Base-by-base conservation (phyloP, 2,329 filamentous ascomycete genomes). In the Sporothrix humicola region DNA sequence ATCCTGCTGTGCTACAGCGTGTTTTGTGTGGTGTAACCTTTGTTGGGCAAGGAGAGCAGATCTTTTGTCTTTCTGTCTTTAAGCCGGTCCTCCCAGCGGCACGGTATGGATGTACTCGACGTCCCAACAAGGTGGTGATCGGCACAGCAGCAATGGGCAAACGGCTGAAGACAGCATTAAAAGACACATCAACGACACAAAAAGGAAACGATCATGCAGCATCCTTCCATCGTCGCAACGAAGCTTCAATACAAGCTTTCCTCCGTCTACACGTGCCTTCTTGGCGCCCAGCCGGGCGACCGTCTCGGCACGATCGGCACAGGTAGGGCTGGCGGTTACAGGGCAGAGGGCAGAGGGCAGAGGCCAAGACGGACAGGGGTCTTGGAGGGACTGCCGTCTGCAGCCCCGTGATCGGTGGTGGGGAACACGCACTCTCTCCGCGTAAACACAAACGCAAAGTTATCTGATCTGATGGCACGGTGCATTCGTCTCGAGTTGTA, bases 401-500 rank as follows among this genome's bases (percentile, higher is more conserved):
- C 23, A 26, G 23, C 23, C 1, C 23, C 23, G 23, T 26, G 23
- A 26, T 26, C 23, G 23, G 23, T 26, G 23, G 23, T 26, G 23
- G 23, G 23, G 23, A 26, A 26, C 23, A n/a, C n/a, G n/a, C n/a
- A n/a, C n/a, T n/a, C n/a, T n/a, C n/a, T n/a, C n/a, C n/a, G n/a
- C n/a, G n/a, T n/a, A n/a, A 26, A 26, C 23, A 26, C 23, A 26
- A 26, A 26, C 31, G 17, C 59, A 63, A 9, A 44, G 59, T 63
- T 63, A 63, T 63, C 59, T 44, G 59, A 63, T 63, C 59, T 59
- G 26, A 31, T 59, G 56, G 56, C 56, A 59, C 56, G 23, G 56
- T 59, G 56, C 56, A 58, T 10, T n/a, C 23, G 23, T 26, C 23
- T 26, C 23, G 23, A 1, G 23, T 26, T 26, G 23, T 26, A 26